Percentiles rank a stretch among this genome's conserved stretches.
These are phyloP conservation scores for Pholiota conissans DNA, from an alignment of 768 basidiomycete species.

Conservation along the genomic window DNA sequence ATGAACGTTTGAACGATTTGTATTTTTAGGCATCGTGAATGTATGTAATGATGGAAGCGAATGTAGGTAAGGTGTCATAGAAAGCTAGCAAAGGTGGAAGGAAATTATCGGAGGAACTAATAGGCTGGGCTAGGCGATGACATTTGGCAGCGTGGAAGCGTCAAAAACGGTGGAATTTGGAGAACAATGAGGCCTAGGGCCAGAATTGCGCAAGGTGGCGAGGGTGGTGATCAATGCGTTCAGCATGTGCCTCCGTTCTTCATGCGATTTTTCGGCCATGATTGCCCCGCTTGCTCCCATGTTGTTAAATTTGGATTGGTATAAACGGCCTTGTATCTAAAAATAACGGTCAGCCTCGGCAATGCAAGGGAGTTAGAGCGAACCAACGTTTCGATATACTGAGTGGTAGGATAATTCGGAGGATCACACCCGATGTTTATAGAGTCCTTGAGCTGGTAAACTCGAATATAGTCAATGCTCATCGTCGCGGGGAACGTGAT, in stretches of 20 bases:
- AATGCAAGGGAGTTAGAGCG: not conserved
- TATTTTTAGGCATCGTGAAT: not conserved
- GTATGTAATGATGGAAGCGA: not conserved
- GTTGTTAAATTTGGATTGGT: conserved; percentile 71
- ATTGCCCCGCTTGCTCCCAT: conserved; percentile 55
- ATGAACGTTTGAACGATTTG: not conserved
- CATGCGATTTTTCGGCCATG: conserved; percentile 57
- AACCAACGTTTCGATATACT: conserved; percentile 61
- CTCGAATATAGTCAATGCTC: conserved; percentile 80
- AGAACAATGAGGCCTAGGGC: not conserved
- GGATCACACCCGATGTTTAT: conserved; percentile 84
- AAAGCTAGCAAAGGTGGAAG: not conserved
- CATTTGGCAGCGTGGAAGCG: no score
- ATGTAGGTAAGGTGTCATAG: not conserved
- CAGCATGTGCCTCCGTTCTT: conserved; percentile 5
- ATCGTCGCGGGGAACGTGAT: conserved; percentile 67
- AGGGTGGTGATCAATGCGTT: not conserved
- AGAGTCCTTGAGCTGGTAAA: conserved; percentile 71
- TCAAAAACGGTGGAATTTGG: no score
- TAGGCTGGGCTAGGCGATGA: not conserved
- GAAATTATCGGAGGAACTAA: not conserved
- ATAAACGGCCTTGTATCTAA: conserved; percentile 58
- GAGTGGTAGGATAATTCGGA: conserved; percentile 62
- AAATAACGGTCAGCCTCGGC: not conserved
- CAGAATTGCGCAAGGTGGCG: not conserved